Evolutionary conservation across 345 rosid genomes (phyloP).

Genomic region (Ceriops zippeliana): DNA sequence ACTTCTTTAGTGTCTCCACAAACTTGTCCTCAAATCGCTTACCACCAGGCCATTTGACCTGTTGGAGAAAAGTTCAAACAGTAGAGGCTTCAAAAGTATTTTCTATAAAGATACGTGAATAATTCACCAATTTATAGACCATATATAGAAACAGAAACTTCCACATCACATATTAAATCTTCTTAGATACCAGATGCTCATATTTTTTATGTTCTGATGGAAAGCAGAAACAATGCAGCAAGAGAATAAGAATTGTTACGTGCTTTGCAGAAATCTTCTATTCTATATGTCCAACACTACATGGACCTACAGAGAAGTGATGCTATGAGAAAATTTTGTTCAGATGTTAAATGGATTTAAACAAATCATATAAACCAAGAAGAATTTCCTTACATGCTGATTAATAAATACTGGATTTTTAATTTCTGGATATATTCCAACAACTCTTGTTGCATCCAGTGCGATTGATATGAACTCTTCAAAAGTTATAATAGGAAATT

Average conservation of each 20-base stretch:
- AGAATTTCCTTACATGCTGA: constrained; percentile 54
- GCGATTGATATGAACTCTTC: constrained; percentile 89
- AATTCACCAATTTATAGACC: neutral
- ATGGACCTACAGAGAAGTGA: too few relatives aligned
- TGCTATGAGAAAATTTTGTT: too few relatives aligned
- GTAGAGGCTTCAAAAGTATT: constrained; percentile 1
- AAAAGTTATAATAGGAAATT: constrained; percentile 70
- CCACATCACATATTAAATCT: too few relatives aligned
- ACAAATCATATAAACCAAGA: neutral
- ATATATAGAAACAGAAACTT: too few relatives aligned
- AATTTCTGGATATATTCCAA: constrained; percentile 97
- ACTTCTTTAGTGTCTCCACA: constrained; percentile 66
- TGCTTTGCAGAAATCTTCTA: too few relatives aligned
- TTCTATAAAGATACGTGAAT: neutral
- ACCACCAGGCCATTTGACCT: constrained; percentile 85
- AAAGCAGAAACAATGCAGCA: too few relatives aligned
- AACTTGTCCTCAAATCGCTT: constrained; percentile 72
- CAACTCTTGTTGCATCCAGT: constrained; percentile 73
- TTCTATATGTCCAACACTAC: too few relatives aligned
- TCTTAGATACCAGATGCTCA: too few relatives aligned
- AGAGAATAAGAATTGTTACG: too few relatives aligned
- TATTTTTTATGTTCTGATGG: too few relatives aligned
- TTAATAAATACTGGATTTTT: constrained; percentile 86
- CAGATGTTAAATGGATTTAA: too few relatives aligned
- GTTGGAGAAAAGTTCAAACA: constrained; percentile 19